Conservation (phyloP, 169 alveolate genomes). For the Perkinsus olseni region DNA sequence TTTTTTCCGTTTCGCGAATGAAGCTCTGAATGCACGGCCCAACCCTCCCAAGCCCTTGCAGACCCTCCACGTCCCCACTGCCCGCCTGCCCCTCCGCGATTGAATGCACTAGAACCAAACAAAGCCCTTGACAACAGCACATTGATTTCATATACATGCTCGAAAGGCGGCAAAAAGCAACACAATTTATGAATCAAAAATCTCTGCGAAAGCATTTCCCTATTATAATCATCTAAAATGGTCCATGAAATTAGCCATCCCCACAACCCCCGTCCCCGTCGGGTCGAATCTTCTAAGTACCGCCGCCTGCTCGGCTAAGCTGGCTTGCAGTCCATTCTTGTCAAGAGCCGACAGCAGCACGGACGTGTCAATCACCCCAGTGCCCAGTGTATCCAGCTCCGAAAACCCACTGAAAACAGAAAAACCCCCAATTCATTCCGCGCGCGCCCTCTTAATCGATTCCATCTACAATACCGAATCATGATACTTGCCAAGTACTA, state of each 20-base stretch:
- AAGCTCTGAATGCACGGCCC: too few species aligned
- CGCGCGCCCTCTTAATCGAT: neutral
- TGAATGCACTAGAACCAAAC: too few species aligned
- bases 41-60: too few species aligned
- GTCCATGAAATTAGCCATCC: neutral
- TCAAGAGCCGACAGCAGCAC: neutral
- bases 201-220: neutral
- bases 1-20: too few species aligned
- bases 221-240: neutral
- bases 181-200: neutral
- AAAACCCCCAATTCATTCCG: too few species aligned
- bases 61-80: too few species aligned
- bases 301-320: neutral
- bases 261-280: neutral
- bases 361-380: neutral
- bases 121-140: too few species aligned
- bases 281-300: neutral
- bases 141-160: too few species aligned
- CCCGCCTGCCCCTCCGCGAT: too few species aligned
- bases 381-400: neutral
- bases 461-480: neutral
- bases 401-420: neutral
- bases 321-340: neutral
- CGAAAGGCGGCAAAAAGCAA: too few species aligned
- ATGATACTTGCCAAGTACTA: too few species aligned